phyloP scores from a whole-genome alignment of 73 alveolate genomes.

The Paramecium bursaria region DNA sequence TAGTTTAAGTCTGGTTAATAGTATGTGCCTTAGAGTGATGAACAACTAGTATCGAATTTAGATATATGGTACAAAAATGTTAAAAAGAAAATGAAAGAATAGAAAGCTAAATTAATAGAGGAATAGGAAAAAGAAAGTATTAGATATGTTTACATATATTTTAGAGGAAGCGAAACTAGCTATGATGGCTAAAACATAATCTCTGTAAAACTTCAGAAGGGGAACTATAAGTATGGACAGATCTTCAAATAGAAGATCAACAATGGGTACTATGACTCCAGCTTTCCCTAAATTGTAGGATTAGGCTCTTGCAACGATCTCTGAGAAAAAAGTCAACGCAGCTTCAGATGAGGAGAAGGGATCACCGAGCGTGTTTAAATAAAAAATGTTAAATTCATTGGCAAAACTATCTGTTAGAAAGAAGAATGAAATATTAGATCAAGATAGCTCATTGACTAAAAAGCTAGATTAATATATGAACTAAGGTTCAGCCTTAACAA shows the following conservation, averaged over 20 bases:
- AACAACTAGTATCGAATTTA: constrained; percentile 16
- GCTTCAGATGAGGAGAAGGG: background rate
- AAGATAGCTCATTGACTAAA: constrained; percentile 9
- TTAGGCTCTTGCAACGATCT: background rate
- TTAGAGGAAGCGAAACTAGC: constrained; percentile 8
- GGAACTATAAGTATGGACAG: constrained; percentile 15
- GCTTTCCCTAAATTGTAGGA: no score
- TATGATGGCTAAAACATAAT: constrained; percentile 4
- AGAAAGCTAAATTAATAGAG: background rate
- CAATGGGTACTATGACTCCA: background rate
- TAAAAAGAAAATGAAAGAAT: background rate
- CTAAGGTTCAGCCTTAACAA: constrained; percentile 49
- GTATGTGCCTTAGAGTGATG: constrained; percentile 38
- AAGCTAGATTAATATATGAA: constrained; percentile 42
- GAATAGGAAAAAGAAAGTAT: constrained; percentile 47
- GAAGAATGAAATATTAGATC: constrained; percentile 14
- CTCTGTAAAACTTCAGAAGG: constrained; percentile 16
- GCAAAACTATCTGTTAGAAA: constrained; percentile 36
- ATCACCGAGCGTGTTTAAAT: background rate
- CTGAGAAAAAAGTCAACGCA: constrained; percentile 4
- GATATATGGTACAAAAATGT: constrained; percentile 43
- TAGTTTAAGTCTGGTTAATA: constrained; percentile 20
- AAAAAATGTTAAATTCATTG: constrained; percentile 21
- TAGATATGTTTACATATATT: background rate
- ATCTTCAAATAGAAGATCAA: background rate